phyloP scores from a whole-genome alignment of 768 basidiomycete species.

The Boletus rufocinnamomeus region DNA sequence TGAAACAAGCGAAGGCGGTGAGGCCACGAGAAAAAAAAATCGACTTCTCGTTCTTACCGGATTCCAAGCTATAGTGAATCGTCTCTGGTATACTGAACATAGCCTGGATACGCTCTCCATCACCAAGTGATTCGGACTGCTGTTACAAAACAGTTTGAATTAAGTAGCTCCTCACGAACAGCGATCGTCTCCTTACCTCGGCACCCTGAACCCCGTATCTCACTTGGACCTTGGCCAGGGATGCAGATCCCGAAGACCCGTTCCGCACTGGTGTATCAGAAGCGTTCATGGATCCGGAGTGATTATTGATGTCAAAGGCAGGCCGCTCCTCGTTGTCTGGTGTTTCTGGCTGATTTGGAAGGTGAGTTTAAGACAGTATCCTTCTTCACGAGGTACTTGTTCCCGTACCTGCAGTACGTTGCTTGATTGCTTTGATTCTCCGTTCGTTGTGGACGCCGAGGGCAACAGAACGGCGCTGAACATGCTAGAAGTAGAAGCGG shows the following conservation, averaged over 20 bases:
- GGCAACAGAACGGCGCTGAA: neutral
- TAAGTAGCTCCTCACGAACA: too few relatives aligned
- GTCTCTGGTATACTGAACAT: too few relatives aligned
- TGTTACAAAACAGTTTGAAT: too few relatives aligned
- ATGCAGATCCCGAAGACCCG: neutral
- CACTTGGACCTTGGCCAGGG: neutral
- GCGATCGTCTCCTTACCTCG: conserved; percentile 1
- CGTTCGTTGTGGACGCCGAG: neutral
- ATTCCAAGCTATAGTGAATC: too few relatives aligned
- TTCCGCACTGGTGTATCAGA: neutral
- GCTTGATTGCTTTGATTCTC: neutral
- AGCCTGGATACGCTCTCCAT: too few relatives aligned
- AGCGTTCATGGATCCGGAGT: neutral
- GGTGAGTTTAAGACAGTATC: neutral
- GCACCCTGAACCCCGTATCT: neutral
- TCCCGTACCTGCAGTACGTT: neutral
- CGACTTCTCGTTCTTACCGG: too few relatives aligned
- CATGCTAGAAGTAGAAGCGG: neutral
- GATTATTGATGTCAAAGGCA: neutral
- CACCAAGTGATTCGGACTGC: too few relatives aligned
- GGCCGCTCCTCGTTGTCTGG: neutral
- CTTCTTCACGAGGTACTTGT: too few relatives aligned
- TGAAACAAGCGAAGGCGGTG: too few relatives aligned
- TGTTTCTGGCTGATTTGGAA: neutral
- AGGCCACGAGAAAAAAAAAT: too few relatives aligned